phyloP scores from a whole-genome alignment of 352 stramenopile species.

The Globisporangium camurandrum region DNA sequence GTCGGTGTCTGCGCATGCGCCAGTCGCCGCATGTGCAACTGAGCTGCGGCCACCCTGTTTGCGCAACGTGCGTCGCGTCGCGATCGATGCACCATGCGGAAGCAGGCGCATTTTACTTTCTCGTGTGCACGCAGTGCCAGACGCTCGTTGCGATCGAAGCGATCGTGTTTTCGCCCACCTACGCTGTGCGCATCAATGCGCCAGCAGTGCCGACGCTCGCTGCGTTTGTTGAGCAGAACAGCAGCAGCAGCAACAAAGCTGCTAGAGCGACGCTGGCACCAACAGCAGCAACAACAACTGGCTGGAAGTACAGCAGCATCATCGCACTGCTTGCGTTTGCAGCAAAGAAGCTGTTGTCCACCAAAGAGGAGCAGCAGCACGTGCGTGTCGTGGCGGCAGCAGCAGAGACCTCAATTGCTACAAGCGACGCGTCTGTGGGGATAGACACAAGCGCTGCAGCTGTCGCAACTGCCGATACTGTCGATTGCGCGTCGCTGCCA shows the following conservation, averaged over 20 bases:
- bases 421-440: no score
- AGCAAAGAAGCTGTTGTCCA: constrained; percentile 16
- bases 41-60: constrained; percentile 57
- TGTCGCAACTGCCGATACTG: no score
- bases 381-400: background rate
- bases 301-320: constrained; percentile 35
- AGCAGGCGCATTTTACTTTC: constrained; percentile 30
- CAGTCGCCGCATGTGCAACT: constrained; percentile 55
- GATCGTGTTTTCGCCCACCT: constrained; percentile 43
- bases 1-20: constrained; percentile 39
- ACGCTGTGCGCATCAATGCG: constrained; percentile 36
- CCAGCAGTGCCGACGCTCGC: constrained; percentile 24
- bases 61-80: constrained; percentile 44
- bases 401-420: background rate
- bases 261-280: background rate
- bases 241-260: background rate
- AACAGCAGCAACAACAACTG: background rate
- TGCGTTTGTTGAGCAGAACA: constrained; percentile 16
- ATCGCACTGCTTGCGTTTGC: constrained; percentile 36
- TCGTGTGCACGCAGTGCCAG: constrained; percentile 43
- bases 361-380: background rate
- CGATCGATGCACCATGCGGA: constrained; percentile 35
- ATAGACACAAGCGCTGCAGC: no score
- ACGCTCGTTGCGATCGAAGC: constrained; percentile 47
- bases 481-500: background rate